A percentile compares a stretch with the other conserved stretches of the same genome.
Conservation (phyloP, 78 protist genomes). For the Speleostelium caveatum region DNA sequence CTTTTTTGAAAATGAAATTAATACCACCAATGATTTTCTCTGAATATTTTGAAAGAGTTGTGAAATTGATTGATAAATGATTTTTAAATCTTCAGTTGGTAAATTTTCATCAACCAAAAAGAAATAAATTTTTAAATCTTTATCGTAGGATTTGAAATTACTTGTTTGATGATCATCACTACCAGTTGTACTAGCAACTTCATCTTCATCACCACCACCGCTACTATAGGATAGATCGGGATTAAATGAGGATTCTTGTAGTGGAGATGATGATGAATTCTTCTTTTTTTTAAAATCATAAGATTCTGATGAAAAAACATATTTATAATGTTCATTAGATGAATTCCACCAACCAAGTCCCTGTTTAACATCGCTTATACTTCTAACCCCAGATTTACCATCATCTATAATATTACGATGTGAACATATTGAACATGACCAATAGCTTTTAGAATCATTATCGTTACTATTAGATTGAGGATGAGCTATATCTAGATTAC, state of each 20-base stretch:
- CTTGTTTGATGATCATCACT: background rate
- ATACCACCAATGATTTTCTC: background rate
- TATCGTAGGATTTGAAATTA: background rate
- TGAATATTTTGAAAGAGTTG: background rate
- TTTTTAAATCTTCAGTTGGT: slow-evolving; percentile 15
- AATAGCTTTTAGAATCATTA: background rate
- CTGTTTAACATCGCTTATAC: slow-evolving; percentile 21
- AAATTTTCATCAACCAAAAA: slow-evolving; percentile 64
- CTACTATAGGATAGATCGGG: background rate
- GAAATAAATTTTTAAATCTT: slow-evolving; percentile 3
- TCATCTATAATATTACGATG: slow-evolving; percentile 14
- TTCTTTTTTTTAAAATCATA: slow-evolving; percentile 40
- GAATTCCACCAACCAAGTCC: slow-evolving; percentile 78
- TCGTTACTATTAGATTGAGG: background rate
- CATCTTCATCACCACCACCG: background rate
- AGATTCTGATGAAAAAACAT: slow-evolving; percentile 18
- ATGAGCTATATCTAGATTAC: background rate
- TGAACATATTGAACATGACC: slow-evolving; percentile 60
- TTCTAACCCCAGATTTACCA: slow-evolving; percentile 54
- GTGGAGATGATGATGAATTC: background rate
- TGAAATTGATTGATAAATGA: slow-evolving; percentile 11
- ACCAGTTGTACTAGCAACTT: no score
- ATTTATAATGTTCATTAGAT: slow-evolving; percentile 1
- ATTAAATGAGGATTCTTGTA: background rate
- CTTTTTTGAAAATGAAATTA: slow-evolving; percentile 42